Base-by-base conservation (phyloP, 768 basidiomycete genomes). In the Rhodotorula taiwanensis region DNA sequence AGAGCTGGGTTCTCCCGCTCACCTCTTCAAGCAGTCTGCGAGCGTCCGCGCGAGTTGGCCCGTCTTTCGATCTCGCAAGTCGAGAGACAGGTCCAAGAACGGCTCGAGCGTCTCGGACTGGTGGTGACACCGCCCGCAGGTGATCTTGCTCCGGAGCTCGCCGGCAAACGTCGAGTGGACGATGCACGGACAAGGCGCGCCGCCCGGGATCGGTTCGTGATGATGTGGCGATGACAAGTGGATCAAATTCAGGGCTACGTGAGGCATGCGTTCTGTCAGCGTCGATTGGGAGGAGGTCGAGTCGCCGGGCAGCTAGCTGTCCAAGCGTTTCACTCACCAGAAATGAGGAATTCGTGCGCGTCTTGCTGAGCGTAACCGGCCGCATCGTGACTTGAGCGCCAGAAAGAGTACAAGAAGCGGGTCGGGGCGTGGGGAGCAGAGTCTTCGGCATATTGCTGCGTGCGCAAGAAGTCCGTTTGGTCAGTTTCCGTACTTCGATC, bases 311-410 rank as follows among this genome's bases (percentile, higher is more conserved):
- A n/a, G n/a, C n/a, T n/a, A n/a, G n/a, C n/a, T n/a, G n/a, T n/a
- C n/a, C 1, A 20, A 28, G 28, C 15, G 23, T 15, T 28, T 8
- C 31, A 36, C 57, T 52, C 9, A 60, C 61, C 34, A 23, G 85
- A 81, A 33, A 89, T 88, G 75, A 89, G 88, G 73, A 84, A 87
- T 75, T 89, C 86, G 79, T 93, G 90, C 4, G 90, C 89, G 65
- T 97, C 93, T 72, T 94, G 94, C 74, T 98, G 94, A 0, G 89
- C 84, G 72, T 97, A 90, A 4, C 92, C 93, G 8, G 89, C 83
- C 31, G 97, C 79, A 64, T 94, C 90, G 65, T 80, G 81, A n/a
- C 67, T 64, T 23, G 60, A 70, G 80, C 83, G 75, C 93, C 92
- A 97, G 39, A 86, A 88, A 31, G 87, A 85, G 20, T 85, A 80